Conservation (phyloP, 768 basidiomycete genomes). For the Leucocoprinus leucothites region DNA sequence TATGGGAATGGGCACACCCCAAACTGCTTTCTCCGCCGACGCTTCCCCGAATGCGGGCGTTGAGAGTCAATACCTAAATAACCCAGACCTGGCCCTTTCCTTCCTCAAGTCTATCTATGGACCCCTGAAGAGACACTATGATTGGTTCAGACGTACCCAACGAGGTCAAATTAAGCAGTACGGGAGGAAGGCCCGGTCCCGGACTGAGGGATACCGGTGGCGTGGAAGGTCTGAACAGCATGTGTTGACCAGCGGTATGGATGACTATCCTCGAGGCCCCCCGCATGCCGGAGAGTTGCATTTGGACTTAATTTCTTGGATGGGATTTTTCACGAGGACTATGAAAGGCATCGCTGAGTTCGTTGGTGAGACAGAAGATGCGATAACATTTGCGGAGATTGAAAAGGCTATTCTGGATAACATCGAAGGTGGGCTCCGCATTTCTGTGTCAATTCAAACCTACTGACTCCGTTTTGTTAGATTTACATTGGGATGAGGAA, state of each 20-base stretch:
- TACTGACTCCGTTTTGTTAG: slow-evolving; percentile 33
- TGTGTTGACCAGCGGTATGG: slow-evolving; percentile 92
- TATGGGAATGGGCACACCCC: slow-evolving; percentile 48
- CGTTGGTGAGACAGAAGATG: slow-evolving; percentile 84
- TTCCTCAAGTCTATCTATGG: slow-evolving; percentile 82
- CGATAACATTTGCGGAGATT: slow-evolving; percentile 67
- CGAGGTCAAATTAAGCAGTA: slow-evolving; percentile 93
- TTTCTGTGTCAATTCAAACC: not conserved
- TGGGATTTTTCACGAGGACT: slow-evolving; percentile 92
- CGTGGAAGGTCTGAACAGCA: slow-evolving; percentile 83
- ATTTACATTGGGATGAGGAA: slow-evolving; percentile 91
- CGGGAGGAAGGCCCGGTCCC: slow-evolving; percentile 76
- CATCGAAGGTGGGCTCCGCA: slow-evolving; percentile 61
- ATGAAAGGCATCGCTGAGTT: slow-evolving; percentile 90
- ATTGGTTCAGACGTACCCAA: slow-evolving; percentile 95
- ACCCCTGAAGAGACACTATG: slow-evolving; percentile 86
- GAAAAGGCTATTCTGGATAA: slow-evolving; percentile 82
- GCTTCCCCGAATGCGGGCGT: slow-evolving; percentile 10
- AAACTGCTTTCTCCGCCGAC: slow-evolving; percentile 43
- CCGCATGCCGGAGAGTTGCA: slow-evolving; percentile 92
- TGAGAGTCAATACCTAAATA: slow-evolving; percentile 46
- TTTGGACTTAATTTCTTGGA: slow-evolving; percentile 92
- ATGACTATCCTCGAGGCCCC: slow-evolving; percentile 91
- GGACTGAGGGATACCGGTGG: slow-evolving; percentile 92
- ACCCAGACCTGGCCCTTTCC: slow-evolving; percentile 56